A percentile compares a stretch with the other conserved stretches of the same genome.
phyloP scores from a whole-genome alignment of 805 yeast genomes.

The Clavispora santaluciae region DNA sequence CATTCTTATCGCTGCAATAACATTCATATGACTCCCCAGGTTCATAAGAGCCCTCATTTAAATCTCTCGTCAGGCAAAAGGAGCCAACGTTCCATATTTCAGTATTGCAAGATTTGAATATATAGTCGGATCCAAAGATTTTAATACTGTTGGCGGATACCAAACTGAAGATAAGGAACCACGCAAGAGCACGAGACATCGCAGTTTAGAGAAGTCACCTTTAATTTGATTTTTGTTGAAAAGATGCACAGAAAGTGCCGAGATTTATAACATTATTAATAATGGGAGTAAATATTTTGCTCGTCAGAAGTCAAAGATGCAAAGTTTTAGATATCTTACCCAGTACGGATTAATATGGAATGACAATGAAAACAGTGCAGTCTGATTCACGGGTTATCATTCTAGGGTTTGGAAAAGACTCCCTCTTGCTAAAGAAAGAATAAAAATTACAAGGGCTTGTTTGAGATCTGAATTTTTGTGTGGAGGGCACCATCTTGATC shows the following conservation, averaged over 20 bases:
- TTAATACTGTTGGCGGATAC: background rate
- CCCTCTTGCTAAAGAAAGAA: background rate
- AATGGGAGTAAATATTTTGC: background rate
- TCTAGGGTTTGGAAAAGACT: background rate
- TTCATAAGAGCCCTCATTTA: background rate
- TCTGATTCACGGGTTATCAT: background rate
- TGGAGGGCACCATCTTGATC: too few species aligned
- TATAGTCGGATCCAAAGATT: background rate
- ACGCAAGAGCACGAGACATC: background rate
- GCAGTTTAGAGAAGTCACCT: too few species aligned
- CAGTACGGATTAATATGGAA: background rate
- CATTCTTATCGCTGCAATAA: slow-evolving; percentile 5
- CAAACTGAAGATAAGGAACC: background rate
- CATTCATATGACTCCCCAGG: background rate
- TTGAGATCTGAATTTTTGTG: background rate
- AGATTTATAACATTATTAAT: background rate
- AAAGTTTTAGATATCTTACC: background rate
- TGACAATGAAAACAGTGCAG: background rate
- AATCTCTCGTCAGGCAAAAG: background rate
- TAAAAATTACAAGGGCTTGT: background rate
- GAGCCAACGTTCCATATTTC: background rate
- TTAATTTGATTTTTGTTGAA: background rate
- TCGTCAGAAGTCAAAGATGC: background rate
- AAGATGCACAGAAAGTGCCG: background rate
- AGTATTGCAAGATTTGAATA: background rate